Conservation (phyloP, 1,139 yeast genomes). For the Zygosaccharomyces pseudobailii region DNA sequence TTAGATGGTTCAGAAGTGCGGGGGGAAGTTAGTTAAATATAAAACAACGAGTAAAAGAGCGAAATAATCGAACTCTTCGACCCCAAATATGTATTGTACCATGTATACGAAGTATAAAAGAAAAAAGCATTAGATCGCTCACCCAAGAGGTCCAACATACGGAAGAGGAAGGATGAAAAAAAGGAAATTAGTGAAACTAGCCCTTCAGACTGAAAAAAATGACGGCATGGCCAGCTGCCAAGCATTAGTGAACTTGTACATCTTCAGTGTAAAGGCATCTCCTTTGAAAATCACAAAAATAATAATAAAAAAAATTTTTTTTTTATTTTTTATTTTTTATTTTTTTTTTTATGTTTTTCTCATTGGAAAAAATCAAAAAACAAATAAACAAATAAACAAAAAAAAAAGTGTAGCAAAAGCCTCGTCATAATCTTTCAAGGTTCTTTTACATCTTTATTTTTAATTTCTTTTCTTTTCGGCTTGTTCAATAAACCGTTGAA, state of each 20-base stretch:
- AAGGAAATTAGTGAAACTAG: not conserved
- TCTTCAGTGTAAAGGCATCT: not conserved
- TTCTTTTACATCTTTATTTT: not conserved
- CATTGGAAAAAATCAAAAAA: not conserved
- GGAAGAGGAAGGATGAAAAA: slow-evolving; percentile 1
- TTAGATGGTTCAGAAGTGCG: slow-evolving; percentile 95
- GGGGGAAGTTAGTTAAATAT: slow-evolving; percentile 50
- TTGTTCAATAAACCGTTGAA: slow-evolving; percentile 13
- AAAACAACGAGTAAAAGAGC: not conserved
- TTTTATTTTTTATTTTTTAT: not conserved
- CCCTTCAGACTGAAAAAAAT: not conserved
- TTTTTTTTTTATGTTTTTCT: not conserved
- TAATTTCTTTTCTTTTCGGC: not conserved
- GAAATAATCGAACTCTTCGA: not conserved
- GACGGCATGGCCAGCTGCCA: not conserved
- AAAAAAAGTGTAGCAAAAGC: not conserved
- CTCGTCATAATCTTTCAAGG: not conserved
- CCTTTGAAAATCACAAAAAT: not conserved
- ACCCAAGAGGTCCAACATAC: slow-evolving; percentile 11
- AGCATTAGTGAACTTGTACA: not conserved
- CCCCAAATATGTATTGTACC: not conserved
- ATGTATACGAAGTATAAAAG: not conserved
- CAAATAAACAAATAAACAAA: too few relatives aligned
- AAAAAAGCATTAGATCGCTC: slow-evolving; percentile 9
- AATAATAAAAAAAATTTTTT: not conserved